Evolutionary conservation across 306 rosid species (phyloP).

Genomic region (Mimosa bimucronata): DNA sequence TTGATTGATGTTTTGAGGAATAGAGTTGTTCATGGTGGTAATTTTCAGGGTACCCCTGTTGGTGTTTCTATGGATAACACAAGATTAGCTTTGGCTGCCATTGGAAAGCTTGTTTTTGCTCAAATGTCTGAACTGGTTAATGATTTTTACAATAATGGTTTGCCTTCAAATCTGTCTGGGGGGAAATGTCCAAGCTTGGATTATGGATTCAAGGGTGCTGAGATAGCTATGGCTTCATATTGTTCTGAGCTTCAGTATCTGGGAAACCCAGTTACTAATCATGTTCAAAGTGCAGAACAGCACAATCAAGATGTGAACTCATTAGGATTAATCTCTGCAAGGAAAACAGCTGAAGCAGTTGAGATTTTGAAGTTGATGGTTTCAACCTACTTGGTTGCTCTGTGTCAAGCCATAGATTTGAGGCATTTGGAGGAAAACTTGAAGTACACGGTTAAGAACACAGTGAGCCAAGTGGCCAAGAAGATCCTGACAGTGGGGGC

Average conservation of each 20-base stretch:
- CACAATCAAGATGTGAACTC: slow-evolving; percentile 54
- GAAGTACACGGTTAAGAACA: slow-evolving; percentile 37
- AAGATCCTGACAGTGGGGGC: slow-evolving; percentile 40
- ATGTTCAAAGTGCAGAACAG: slow-evolving; percentile 47
- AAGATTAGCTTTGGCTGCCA: slow-evolving; percentile 49
- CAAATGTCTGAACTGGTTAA: slow-evolving; percentile 49
- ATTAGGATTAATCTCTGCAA: slow-evolving; percentile 50
- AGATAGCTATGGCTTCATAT: slow-evolving; percentile 50
- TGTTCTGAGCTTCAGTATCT: slow-evolving; percentile 50
- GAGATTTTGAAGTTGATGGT: slow-evolving; percentile 54
- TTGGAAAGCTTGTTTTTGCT: slow-evolving; percentile 52
- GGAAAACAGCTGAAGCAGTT: slow-evolving; percentile 48
- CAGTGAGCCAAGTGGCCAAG: slow-evolving; percentile 47
- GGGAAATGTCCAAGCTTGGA: slow-evolving; percentile 46
- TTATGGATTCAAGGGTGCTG: slow-evolving; percentile 43
- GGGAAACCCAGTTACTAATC: slow-evolving; percentile 52
- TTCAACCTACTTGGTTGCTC: slow-evolving; percentile 46
- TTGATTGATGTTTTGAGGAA: slow-evolving; percentile 51
- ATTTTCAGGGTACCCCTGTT: slow-evolving; percentile 47
- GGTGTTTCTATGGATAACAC: slow-evolving; percentile 57
- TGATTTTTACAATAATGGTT: slow-evolving; percentile 50
- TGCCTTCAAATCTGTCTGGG: slow-evolving; percentile 47
- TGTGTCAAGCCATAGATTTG: slow-evolving; percentile 60
- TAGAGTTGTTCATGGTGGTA: slow-evolving; percentile 53
- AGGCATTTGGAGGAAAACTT: slow-evolving; percentile 54